These are phyloP conservation scores for Alternaria atra DNA, from an alignment of 2,329 filamentous ascomycete genomes.

Conservation along the genomic window DNA sequence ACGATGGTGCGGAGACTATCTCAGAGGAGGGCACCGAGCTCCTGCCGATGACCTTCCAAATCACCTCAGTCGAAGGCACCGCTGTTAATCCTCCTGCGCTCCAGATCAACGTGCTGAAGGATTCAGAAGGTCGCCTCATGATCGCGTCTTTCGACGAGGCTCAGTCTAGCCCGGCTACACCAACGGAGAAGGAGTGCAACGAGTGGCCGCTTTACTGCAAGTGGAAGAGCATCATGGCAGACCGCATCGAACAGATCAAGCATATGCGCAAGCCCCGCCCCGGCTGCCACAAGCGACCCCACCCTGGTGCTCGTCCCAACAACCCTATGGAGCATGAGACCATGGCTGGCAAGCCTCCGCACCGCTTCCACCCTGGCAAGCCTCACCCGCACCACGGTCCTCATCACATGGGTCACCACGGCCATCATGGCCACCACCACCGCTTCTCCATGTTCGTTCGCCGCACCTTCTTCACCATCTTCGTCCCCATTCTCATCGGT, in stretches of 20 bases:
- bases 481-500: constrained; percentile 74
- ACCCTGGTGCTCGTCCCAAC: constrained; percentile 22
- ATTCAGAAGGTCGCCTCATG: constrained; percentile 47
- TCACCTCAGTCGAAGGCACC: constrained; percentile 46
- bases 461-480: constrained; percentile 68
- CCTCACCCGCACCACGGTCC: constrained; percentile 34
- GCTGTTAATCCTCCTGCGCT: constrained; percentile 44
- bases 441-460: constrained; percentile 46
- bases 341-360: constrained; percentile 44
- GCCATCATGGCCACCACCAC: constrained; percentile 25
- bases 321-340: constrained; percentile 45
- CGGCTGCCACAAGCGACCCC: constrained; percentile 46
- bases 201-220: constrained; percentile 54
- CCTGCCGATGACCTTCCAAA: constrained; percentile 50
- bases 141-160: constrained; percentile 48
- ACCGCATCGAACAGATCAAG: constrained; percentile 48
- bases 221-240: constrained; percentile 50
- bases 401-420: constrained; percentile 31
- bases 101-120: constrained; percentile 50
- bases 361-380: constrained; percentile 44
- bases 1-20: constrained; percentile 46
- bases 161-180: constrained; percentile 29
- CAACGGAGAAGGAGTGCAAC: constrained; percentile 44
- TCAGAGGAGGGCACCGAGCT: constrained; percentile 50
- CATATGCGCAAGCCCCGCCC: constrained; percentile 42